phyloP scores from a whole-genome alignment of 148 eudicot genomes.

The Vaccinium myrtillus region DNA sequence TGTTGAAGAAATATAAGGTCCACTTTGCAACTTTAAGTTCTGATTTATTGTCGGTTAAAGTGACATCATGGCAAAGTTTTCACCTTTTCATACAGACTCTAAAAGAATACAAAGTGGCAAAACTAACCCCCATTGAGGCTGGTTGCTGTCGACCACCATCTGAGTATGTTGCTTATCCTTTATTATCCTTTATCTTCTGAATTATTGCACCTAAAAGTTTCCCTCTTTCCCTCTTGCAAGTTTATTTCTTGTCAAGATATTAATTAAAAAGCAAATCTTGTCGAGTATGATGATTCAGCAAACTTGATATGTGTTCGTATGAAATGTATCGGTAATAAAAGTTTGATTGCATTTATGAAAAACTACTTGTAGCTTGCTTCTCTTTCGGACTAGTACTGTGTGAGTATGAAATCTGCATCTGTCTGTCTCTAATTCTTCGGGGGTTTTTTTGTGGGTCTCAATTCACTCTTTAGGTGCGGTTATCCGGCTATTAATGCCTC shows the following conservation, averaged over 20 bases:
- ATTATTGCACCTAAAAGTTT: not conserved
- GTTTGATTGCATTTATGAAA: not conserved
- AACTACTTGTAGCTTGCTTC: not conserved
- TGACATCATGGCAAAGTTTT: not conserved
- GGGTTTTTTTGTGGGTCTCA: not conserved
- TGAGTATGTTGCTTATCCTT: not conserved
- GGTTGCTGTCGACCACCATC: conserved; percentile 24
- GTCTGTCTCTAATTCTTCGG: not conserved
- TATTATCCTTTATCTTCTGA: not conserved
- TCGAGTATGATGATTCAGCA: not conserved
- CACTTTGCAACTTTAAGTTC: conserved; percentile 8
- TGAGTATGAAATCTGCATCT: not conserved
- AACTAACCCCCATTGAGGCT: conserved; percentile 11
- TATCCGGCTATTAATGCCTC: conserved; percentile 88
- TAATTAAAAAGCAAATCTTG: not conserved
- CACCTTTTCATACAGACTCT: conserved; percentile 14
- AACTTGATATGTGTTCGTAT: not conserved
- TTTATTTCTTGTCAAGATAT: not conserved
- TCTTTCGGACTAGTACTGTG: not conserved
- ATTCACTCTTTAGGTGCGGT: conserved; percentile 62
- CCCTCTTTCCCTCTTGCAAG: not conserved
- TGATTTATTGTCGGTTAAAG: not conserved
- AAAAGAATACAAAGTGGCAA: conserved; percentile 10
- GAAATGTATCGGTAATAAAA: not conserved
- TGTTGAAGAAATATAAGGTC: conserved; percentile 80